Percentiles rank a stretch among this genome's conserved stretches.
Conservation (phyloP, 2,329 filamentous ascomycete species). For the Colletotrichum gigasporum region DNA sequence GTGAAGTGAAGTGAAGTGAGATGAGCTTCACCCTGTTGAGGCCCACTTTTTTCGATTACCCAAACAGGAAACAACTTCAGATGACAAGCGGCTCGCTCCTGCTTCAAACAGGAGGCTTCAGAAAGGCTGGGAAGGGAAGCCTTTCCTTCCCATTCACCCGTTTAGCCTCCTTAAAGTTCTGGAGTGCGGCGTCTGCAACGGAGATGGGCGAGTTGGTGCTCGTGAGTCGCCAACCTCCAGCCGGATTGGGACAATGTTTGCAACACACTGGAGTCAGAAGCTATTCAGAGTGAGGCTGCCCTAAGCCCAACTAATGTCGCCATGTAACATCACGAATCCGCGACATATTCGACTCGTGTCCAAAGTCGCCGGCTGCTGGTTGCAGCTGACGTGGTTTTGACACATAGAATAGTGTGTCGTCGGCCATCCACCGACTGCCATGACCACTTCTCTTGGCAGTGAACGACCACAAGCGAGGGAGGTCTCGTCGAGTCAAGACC, state of each 20-base stretch:
- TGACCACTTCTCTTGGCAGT: too few relatives aligned
- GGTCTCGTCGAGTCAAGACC: neutral
- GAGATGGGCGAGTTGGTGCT: neutral
- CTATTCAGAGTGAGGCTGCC: too few relatives aligned
- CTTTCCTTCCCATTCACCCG: neutral
- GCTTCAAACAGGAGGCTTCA: neutral
- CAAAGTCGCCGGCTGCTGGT: neutral
- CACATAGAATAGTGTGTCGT: too few relatives aligned
- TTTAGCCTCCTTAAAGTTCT: neutral
- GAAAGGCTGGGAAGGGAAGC: neutral
- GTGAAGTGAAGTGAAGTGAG: neutral
- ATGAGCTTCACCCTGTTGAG: neutral
- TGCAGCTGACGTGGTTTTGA: too few relatives aligned
- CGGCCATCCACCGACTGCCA: too few relatives aligned
- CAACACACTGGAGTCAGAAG: too few relatives aligned
- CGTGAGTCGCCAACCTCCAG: neutral
- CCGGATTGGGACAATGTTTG: neutral
- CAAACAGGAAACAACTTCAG: neutral
- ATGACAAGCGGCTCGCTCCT: conserved; percentile 20
- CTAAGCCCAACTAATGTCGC: too few relatives aligned
- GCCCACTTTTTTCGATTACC: conserved; percentile 3
- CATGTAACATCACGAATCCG: too few relatives aligned
- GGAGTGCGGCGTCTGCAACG: neutral
- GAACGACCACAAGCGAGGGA: neutral
- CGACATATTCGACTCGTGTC: too few relatives aligned